These are phyloP conservation scores for Mrakiaceae sp. DNA, from an alignment of 1,284 basidiomycete genomes.

Conservation along the genomic window DNA sequence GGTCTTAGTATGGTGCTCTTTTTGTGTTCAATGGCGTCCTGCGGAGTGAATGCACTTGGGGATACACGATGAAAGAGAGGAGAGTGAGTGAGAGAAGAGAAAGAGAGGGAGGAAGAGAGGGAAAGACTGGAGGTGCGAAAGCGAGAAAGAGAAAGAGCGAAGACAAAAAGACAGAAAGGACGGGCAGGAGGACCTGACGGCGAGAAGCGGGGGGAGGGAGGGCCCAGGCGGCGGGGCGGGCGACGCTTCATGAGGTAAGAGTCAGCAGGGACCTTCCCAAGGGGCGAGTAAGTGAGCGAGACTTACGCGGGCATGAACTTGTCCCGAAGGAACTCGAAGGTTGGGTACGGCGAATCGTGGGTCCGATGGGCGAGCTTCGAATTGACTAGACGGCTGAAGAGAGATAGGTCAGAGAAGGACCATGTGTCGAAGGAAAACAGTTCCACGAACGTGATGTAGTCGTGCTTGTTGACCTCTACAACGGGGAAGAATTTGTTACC, in stretches of 20 bases:
- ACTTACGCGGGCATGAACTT: background rate
- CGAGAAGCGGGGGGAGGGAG: background rate
- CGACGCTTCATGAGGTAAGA: background rate
- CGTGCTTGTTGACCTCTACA: no score
- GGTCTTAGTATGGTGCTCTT: no score
- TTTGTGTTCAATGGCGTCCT: no score
- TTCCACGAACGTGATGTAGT: no score
- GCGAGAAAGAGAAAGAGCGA: background rate
- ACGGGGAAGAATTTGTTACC: no score
- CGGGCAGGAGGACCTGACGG: background rate
- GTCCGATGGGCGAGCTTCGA: no score
- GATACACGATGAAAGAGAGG: background rate
- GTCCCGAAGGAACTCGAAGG: no score
- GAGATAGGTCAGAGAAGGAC: no score
- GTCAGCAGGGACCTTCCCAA: background rate
- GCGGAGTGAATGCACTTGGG: no score
- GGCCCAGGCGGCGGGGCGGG: conserved; percentile 40
- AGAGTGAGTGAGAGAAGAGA: background rate
- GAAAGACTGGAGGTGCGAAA: background rate
- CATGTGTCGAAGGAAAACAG: no score
- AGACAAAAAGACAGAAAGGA: background rate
- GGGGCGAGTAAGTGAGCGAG: background rate
- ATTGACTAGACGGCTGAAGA: no score
- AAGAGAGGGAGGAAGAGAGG: background rate
- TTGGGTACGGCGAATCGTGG: no score